Base-by-base conservation (phyloP, 768 basidiomycete species). In the Boletus sp. region DNA sequence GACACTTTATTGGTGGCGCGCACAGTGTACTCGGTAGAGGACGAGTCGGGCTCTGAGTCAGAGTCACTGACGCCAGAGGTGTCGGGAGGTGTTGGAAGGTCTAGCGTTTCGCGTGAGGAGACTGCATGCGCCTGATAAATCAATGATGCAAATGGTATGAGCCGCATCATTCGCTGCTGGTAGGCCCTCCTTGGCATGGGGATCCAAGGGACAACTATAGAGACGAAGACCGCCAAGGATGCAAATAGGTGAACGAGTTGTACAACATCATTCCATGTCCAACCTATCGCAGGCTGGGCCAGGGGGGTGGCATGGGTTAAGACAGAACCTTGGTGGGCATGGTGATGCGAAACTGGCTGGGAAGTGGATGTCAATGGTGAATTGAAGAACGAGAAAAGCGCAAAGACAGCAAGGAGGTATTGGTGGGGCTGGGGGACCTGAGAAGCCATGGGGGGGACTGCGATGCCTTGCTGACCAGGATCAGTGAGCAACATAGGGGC, bases 351-450 rank as follows among this genome's bases (percentile, higher is more conserved):
- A 24, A 67, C 53, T 10, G 69, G 65, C 30, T 69, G 61, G 1
- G 77, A 60, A 10, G 74, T 71, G 1, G 81, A 76, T 0, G 85
- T 78, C 17, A 89, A 69, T 2, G 88, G 85, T 0, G 86, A 88
- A 64, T 89, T 91, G 77, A 92, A 90, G 74, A 93, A 89, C 0
- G 89, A 92, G 74, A 94, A 91, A 52, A 93, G 77, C 0, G 89
- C 89, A 64, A 93, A 93, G 29, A 84, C 84, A 29, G 89, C 90
- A 47, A 94, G 83, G 50, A 93, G 84, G 69, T 89, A 92, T 59
- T 91, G 90, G 42, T 71, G 77, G 3, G 75, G 69, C 17, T 67
- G 68, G 18, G 32, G 8, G 5, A 47, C 41, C 36, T 63, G 70
- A 36, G 66, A 46, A 17, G 41, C 37, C 5, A 47, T 18, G 9